Percentiles rank a stretch among this genome's conserved stretches.
These are phyloP conservation scores for Hyaloperonospora brassicae DNA, from an alignment of 352 stramenopile species.

Conservation along the genomic window DNA sequence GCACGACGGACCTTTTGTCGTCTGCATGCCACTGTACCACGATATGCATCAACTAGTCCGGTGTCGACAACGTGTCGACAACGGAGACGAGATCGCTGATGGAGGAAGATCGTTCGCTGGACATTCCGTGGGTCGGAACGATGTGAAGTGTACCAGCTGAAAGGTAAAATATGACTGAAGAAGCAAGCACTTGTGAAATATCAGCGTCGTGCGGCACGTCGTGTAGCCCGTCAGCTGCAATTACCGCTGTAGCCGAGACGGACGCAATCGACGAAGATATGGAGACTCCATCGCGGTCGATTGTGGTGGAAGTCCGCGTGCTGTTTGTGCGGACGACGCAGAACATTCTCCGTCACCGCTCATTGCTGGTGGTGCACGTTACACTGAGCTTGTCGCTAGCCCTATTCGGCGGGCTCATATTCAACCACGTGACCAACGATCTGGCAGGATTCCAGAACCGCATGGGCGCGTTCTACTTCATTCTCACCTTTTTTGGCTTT, in stretches of 20 bases:
- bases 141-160: slow-evolving; percentile 24
- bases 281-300: slow-evolving; percentile 28
- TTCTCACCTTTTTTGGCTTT: slow-evolving; percentile 82
- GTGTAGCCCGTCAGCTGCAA: slow-evolving; percentile 19
- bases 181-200: slow-evolving; percentile 15
- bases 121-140: slow-evolving; percentile 38
- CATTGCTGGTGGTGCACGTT: slow-evolving; percentile 59
- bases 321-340: slow-evolving; percentile 58
- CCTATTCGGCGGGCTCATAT: slow-evolving; percentile 64
- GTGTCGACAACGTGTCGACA: too few relatives aligned
- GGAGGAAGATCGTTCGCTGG: slow-evolving; percentile 33
- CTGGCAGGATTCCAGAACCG: slow-evolving; percentile 81
- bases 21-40: slow-evolving; percentile 17
- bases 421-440: slow-evolving; percentile 76
- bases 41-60: slow-evolving; percentile 29
- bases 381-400: slow-evolving; percentile 47
- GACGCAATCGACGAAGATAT: slow-evolving; percentile 3
- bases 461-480: slow-evolving; percentile 80
- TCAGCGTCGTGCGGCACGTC: slow-evolving; percentile 16
- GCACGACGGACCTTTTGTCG: neutral
- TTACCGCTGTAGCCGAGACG: slow-evolving; percentile 4
- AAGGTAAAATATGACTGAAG: slow-evolving; percentile 9
- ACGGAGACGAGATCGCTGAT: slow-evolving; percentile 52
- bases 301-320: slow-evolving; percentile 56
- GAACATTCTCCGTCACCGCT: slow-evolving; percentile 70